These are phyloP conservation scores for Candida oleophila DNA, from an alignment of 805 yeast genomes.

Conservation along the genomic window DNA sequence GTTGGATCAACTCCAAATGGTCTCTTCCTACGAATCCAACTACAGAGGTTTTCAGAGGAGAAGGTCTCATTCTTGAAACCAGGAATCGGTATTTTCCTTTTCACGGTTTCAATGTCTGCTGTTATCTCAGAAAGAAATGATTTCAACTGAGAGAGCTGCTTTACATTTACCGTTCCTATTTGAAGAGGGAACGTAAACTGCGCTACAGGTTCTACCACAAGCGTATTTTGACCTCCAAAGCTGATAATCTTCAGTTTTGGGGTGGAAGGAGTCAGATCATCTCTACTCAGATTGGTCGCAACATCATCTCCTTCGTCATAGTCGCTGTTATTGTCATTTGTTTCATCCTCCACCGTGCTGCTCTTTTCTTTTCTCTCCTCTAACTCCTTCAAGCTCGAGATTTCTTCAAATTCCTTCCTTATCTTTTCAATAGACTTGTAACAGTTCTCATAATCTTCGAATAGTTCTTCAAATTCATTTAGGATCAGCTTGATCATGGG, in stretches of 20 bases:
- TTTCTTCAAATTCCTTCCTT: conserved; percentile 29
- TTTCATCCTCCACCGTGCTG: not conserved
- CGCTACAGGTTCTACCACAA: conserved; percentile 1
- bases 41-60: conserved; percentile 38
- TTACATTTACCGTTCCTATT: conserved; percentile 25
- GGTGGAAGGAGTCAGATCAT: not conserved
- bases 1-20: conserved; percentile 36
- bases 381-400: conserved; percentile 32
- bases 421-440: conserved; percentile 26
- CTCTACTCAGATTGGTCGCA: not conserved
- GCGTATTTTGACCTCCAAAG: not conserved
- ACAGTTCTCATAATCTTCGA: conserved; percentile 23
- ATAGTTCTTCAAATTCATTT: conserved; percentile 20
- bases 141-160: conserved; percentile 17
- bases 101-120: conserved; percentile 20
- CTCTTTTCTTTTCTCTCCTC: conserved; percentile 12
- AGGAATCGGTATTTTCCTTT: conserved; percentile 37
- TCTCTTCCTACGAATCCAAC: conserved; percentile 20
- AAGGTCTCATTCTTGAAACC: conserved; percentile 40
- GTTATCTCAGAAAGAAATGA: conserved; percentile 22
- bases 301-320: conserved; percentile 1
- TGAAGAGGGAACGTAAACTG: conserved; percentile 29
- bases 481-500: conserved; percentile 27
- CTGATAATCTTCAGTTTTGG: conserved; percentile 1
- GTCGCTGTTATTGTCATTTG: not conserved